Conservation (phyloP, 1,284 basidiomycete species). For the Leccinum pachyderme region DNA sequence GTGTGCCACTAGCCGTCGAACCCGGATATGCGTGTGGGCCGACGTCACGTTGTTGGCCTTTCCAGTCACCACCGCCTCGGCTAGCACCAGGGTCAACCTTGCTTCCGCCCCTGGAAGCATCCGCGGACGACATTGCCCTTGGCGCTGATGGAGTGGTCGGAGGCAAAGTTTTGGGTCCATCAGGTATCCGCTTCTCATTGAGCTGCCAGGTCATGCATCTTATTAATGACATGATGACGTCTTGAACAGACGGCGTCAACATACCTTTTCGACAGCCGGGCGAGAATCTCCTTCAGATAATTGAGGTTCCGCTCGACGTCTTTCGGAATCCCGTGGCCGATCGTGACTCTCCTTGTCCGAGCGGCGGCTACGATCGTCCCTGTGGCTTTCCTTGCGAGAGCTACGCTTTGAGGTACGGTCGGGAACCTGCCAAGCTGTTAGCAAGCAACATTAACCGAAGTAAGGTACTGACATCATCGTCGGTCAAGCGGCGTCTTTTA, state of each 20-base stretch:
- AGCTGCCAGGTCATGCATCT: constrained; percentile 32
- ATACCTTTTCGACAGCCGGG: constrained; percentile 59
- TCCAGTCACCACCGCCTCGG: constrained; percentile 35
- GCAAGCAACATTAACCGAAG: constrained; percentile 8
- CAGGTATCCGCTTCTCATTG: constrained; percentile 56
- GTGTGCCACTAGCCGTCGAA: constrained; percentile 15
- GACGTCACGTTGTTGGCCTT: constrained; percentile 34
- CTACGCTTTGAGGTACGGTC: constrained; percentile 71
- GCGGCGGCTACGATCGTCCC: constrained; percentile 66
- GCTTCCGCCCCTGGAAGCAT: constrained; percentile 36
- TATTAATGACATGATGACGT: constrained; percentile 4
- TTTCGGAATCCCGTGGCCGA: constrained; percentile 61
- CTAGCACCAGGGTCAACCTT: constrained; percentile 37
- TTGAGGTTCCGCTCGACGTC: constrained; percentile 65
- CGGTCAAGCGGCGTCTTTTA: constrained; percentile 62
- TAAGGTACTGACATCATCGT: constrained; percentile 55
- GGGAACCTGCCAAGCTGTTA: constrained; percentile 40
- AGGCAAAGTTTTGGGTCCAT: constrained; percentile 54
- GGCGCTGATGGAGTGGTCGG: constrained; percentile 67
- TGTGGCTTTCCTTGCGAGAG: constrained; percentile 70
- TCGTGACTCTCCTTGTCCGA: constrained; percentile 71
- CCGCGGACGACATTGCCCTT: constrained; percentile 59
- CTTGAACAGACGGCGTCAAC: constrained; percentile 9
- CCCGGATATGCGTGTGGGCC: constrained; percentile 26
- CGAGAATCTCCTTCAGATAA: constrained; percentile 44